A percentile compares a stretch with the other conserved stretches of the same genome.
These are phyloP conservation scores for Balansia obtecta DNA, from an alignment of 2,329 filamentous ascomycete genomes.

Conservation along the genomic window DNA sequence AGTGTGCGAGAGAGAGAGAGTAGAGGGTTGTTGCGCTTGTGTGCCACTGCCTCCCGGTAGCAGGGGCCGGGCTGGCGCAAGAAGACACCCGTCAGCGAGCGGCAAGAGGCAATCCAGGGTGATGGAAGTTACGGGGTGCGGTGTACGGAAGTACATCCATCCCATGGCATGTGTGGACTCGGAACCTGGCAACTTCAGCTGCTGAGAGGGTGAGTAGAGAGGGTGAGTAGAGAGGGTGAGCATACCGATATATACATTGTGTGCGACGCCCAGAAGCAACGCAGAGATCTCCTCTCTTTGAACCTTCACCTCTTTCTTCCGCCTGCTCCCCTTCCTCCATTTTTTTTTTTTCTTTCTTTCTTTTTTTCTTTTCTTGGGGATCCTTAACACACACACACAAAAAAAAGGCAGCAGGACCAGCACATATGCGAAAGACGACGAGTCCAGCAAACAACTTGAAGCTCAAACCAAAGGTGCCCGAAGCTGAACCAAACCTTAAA, in stretches of 20 bases:
- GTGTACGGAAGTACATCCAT: slow-evolving; percentile 2
- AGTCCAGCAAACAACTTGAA: neutral
- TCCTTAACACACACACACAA: too few species aligned
- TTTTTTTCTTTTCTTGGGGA: slow-evolving; percentile 2
- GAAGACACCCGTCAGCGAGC: neutral
- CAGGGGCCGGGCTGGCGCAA: neutral
- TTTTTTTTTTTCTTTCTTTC: neutral
- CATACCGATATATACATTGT: slow-evolving; percentile 10
- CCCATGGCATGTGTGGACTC: neutral
- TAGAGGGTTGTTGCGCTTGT: slow-evolving; percentile 3
- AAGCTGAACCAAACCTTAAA: neutral
- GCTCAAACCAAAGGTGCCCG: neutral
- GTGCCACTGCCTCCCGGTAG: slow-evolving; percentile 1
- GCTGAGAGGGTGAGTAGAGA: slow-evolving; percentile 5
- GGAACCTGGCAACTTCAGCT: slow-evolving; percentile 6
- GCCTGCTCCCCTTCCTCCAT: neutral
- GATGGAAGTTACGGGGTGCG: slow-evolving; percentile 3
- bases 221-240: slow-evolving; percentile 6
- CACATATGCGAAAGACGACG: neutral
- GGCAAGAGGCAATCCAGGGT: slow-evolving; percentile 4
- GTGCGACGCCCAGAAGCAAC: slow-evolving; percentile 3
- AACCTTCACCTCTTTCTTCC: neutral
- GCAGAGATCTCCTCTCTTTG: slow-evolving; percentile 1
- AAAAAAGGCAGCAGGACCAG: too few species aligned
- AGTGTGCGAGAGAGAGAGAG: too few species aligned